Percentiles rank a stretch among this genome's conserved stretches.
These are phyloP conservation scores for Sclerotinia spermophila DNA, from an alignment of 2,329 filamentous ascomycete species.

Conservation along the genomic window DNA sequence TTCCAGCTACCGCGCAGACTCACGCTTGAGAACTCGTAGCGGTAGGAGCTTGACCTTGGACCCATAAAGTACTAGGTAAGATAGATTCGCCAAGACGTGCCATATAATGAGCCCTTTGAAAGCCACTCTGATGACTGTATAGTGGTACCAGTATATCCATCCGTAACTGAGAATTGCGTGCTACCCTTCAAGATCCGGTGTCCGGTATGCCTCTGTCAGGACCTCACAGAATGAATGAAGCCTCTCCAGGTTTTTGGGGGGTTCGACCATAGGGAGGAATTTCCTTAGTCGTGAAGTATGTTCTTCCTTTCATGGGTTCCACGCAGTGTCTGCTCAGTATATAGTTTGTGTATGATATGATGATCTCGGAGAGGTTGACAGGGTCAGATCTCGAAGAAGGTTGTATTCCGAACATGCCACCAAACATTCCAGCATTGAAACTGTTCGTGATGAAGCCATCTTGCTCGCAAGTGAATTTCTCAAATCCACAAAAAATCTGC, in stretches of 20 bases:
- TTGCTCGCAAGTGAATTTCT: slow-evolving; percentile 28
- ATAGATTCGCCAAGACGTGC: neutral
- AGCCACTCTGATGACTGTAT: neutral
- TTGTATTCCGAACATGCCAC: slow-evolving; percentile 59
- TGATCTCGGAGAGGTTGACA: no score
- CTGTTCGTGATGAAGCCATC: slow-evolving; percentile 49
- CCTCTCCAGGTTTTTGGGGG: neutral
- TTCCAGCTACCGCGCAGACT: neutral
- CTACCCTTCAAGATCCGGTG: neutral
- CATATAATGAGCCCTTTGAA: no score
- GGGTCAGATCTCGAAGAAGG: neutral
- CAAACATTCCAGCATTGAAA: slow-evolving; percentile 83
- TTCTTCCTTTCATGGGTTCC: neutral
- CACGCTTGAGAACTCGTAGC: neutral
- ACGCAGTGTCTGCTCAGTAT: no score
- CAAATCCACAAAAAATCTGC: slow-evolving; percentile 38
- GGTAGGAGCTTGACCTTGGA: neutral
- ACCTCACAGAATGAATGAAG: no score
- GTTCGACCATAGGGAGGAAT: neutral
- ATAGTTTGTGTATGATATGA: no score
- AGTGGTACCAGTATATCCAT: neutral
- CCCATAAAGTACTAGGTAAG: neutral
- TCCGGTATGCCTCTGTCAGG: neutral
- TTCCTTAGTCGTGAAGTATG: neutral
- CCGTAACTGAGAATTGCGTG: neutral